A percentile compares a stretch with the other conserved stretches of the same genome.
phyloP scores from a whole-genome alignment of 1,284 basidiomycete genomes.

The Volvariella surrecta region DNA sequence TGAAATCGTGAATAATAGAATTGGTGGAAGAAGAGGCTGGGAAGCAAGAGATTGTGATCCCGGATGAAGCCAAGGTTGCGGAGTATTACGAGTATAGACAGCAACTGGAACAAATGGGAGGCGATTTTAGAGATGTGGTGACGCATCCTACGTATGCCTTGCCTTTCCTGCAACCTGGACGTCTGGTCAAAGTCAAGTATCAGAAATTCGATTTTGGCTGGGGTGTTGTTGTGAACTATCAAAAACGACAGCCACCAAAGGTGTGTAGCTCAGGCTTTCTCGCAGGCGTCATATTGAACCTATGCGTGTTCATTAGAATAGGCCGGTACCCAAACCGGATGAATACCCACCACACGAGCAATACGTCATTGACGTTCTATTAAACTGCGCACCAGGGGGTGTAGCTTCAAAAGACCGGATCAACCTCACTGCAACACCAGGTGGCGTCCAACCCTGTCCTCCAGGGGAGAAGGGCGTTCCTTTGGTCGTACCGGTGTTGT shows the following conservation, averaged over 20 bases:
- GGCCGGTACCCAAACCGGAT: constrained; percentile 49
- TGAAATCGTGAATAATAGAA: constrained; percentile 37
- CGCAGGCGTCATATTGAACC: background rate
- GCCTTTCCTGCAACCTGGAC: constrained; percentile 90
- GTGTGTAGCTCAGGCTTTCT: constrained; percentile 25
- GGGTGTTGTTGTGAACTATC: constrained; percentile 90
- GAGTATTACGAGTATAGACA: constrained; percentile 91
- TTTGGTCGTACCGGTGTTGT: constrained; percentile 82
- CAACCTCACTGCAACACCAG: constrained; percentile 46
- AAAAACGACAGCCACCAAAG: constrained; percentile 75
- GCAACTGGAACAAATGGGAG: constrained; percentile 83
- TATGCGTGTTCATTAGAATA: constrained; percentile 33
- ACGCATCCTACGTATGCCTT: constrained; percentile 92
- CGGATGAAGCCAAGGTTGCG: constrained; percentile 77
- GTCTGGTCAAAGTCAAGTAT: constrained; percentile 85
- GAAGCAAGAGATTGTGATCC: constrained; percentile 62
- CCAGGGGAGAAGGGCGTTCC: constrained; percentile 71
- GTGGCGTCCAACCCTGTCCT: constrained; percentile 69
- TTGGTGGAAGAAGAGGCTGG: constrained; percentile 68
- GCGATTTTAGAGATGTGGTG: constrained; percentile 87
- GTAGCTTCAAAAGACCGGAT: constrained; percentile 55
- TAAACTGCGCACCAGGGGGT: constrained; percentile 72
- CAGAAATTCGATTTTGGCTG: constrained; percentile 91
- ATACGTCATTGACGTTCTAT: constrained; percentile 91
- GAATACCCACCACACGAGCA: constrained; percentile 79